phyloP scores from a whole-genome alignment of 1,284 basidiomycete species.

The Cryptococcus floricola region DNA sequence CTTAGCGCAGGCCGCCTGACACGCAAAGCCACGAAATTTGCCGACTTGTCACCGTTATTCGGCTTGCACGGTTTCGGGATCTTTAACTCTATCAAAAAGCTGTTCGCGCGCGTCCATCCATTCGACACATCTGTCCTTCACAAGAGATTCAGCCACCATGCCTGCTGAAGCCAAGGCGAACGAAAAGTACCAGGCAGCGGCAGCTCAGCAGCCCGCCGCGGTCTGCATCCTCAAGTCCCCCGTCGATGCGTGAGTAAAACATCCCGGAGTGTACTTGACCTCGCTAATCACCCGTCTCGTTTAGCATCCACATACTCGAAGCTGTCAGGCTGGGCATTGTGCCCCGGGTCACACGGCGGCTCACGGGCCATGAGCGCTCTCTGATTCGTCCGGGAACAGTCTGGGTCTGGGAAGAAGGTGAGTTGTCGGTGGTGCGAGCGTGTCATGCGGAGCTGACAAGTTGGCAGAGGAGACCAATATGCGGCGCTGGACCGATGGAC shows the following conservation, averaged over 20 bases:
- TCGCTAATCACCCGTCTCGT: not conserved
- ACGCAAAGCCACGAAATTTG: no score
- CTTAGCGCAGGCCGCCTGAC: no score
- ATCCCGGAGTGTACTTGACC: not conserved
- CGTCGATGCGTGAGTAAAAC: constrained; percentile 42
- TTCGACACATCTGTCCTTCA: no score
- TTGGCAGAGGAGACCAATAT: constrained; percentile 48
- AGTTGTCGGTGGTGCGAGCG: constrained; percentile 38
- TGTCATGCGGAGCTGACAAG: constrained; percentile 1
- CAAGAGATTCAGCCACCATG: no score
- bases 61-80: no score
- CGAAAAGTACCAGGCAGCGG: constrained; percentile 33
- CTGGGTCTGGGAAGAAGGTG: constrained; percentile 95
- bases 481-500: constrained; percentile 54
- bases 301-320: constrained; percentile 76
- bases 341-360: constrained; percentile 81
- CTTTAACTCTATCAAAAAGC: no score
- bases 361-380: constrained; percentile 84
- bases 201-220: constrained; percentile 46
- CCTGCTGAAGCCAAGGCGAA: no score
- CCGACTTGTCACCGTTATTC: no score
- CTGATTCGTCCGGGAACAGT: constrained; percentile 90
- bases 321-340: constrained; percentile 82
- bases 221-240: constrained; percentile 46
- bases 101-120: no score